phyloP scores from a whole-genome alignment of 192 early-diverging fungal species.

The Coemansia aciculifera region DNA sequence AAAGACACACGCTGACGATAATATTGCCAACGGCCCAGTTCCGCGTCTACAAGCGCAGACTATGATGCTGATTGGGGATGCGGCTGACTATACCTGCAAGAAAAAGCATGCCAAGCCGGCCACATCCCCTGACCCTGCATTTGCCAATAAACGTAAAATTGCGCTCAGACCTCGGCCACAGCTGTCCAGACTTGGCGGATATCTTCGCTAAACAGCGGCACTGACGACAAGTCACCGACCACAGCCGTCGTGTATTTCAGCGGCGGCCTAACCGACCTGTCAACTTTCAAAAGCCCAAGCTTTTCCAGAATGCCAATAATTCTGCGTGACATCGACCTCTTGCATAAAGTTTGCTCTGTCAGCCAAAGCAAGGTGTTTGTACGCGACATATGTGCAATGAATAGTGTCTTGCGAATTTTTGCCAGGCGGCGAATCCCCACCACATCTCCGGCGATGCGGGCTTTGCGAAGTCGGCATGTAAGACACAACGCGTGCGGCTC shows the following conservation, averaged over 20 bases:
- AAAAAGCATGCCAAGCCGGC: too few relatives aligned
- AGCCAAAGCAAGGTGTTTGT: constrained; percentile 4
- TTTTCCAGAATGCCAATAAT: not conserved
- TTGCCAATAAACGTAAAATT: not conserved
- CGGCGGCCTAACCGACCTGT: constrained; percentile 14
- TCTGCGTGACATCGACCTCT: not conserved
- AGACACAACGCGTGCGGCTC: constrained; percentile 16
- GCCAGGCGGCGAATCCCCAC: constrained; percentile 18
- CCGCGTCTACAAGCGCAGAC: not conserved
- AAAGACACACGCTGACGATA: not conserved
- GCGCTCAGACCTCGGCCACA: not conserved
- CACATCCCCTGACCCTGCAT: not conserved
- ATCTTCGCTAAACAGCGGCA: constrained; percentile 28
- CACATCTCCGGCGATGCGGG: not conserved
- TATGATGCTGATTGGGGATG: not conserved
- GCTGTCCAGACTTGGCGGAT: constrained; percentile 9
- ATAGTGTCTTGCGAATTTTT: constrained; percentile 18
- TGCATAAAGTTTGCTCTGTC: constrained; percentile 12
- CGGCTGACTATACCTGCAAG: not conserved
- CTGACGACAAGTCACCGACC: not conserved
- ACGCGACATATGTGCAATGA: not conserved
- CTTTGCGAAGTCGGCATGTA: constrained; percentile 21
- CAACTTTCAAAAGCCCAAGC: constrained; percentile 21
- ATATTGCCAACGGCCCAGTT: not conserved
- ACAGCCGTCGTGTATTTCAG: not conserved